Percentiles rank a stretch among this genome's conserved stretches.
Conservation (phyloP, 768 basidiomycete species). For the Macrolepiota albuminosa region DNA sequence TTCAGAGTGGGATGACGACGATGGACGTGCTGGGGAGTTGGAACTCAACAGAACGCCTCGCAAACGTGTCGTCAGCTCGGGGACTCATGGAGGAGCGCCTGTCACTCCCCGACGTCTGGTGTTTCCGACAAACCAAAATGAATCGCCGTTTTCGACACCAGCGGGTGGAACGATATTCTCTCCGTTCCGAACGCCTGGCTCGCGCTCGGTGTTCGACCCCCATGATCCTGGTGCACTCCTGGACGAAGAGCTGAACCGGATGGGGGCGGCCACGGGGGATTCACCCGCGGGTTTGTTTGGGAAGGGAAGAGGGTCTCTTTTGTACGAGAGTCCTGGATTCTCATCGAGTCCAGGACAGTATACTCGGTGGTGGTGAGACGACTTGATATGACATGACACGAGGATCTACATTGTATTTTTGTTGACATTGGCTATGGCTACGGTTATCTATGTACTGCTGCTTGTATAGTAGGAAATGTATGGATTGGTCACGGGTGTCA, state of each 20-base stretch:
- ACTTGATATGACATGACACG: neutral
- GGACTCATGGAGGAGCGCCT: constrained; percentile 19
- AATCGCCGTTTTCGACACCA: constrained; percentile 38
- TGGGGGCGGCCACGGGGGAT: constrained; percentile 39
- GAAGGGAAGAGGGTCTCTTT: constrained; percentile 41
- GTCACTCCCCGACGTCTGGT: constrained; percentile 34
- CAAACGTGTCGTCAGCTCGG: constrained; percentile 23
- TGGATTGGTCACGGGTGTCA: constrained; percentile 8
- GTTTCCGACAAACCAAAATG: constrained; percentile 31
- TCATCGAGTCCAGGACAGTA: constrained; percentile 50
- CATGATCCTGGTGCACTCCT: constrained; percentile 64
- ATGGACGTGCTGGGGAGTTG: constrained; percentile 9
- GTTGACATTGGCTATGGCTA: neutral
- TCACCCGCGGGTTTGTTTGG: constrained; percentile 71
- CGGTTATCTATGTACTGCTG: neutral
- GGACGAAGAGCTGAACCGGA: constrained; percentile 66
- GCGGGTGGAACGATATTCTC: constrained; percentile 24
- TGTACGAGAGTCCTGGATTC: constrained; percentile 74
- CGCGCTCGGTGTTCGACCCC: constrained; percentile 58
- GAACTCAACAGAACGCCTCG: constrained; percentile 36
- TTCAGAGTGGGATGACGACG: constrained; percentile 16
- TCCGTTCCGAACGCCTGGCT: constrained; percentile 47
- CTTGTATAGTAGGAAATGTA: neutral
- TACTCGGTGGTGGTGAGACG: constrained; percentile 43
- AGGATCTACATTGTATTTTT: neutral